phyloP scores from a whole-genome alignment of 2,329 filamentous ascomycete species.

The Botryosphaeria dothidea region DNA sequence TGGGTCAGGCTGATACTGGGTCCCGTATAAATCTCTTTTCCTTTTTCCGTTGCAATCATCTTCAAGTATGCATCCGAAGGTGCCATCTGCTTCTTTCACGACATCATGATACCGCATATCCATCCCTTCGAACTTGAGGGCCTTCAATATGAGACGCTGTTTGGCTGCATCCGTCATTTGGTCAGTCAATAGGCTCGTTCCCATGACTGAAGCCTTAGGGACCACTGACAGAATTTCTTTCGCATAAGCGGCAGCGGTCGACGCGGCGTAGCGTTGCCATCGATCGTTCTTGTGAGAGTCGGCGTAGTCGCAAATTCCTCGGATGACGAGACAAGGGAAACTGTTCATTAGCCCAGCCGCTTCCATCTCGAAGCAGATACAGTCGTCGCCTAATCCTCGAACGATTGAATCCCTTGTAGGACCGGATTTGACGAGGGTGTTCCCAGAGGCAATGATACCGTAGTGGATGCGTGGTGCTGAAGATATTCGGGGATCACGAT shows the following conservation, averaged over 20 bases:
- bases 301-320: constrained; percentile 30
- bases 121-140: neutral
- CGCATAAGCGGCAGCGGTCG: constrained; percentile 23
- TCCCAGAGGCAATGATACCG: neutral
- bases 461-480: neutral
- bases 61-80: neutral
- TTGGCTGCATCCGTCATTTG: neutral
- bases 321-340: constrained; percentile 29
- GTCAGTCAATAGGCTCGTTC: neutral
- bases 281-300: constrained; percentile 30
- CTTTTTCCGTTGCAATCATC: neutral
- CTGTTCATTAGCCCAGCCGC: too few species aligned
- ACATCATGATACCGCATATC: neutral
- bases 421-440: neutral
- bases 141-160: neutral
- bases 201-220: neutral
- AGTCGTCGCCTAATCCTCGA: neutral
- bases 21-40: too few species aligned
- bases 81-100: neutral
- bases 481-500: neutral
- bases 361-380: constrained; percentile 25
- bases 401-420: neutral
- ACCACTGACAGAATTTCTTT: constrained; percentile 23
- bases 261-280: constrained; percentile 27
- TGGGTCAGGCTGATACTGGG: too few species aligned